phyloP scores from a whole-genome alignment of 768 basidiomycete species.

The Leucosporidium yakuticum region DNA sequence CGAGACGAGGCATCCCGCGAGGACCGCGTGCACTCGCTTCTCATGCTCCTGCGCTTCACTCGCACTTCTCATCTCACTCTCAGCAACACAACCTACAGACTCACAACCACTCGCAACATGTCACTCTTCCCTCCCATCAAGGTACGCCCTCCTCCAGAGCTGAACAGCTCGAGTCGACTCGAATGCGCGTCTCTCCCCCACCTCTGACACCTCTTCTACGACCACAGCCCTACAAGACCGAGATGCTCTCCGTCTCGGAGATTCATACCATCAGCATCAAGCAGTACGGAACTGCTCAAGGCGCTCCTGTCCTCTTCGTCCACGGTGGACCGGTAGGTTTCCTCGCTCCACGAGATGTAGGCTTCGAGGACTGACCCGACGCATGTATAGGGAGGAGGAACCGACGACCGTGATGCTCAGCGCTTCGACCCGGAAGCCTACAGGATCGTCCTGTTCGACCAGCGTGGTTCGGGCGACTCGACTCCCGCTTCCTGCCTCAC shows the following conservation, averaged over 20 bases:
- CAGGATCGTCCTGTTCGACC: constrained; percentile 74
- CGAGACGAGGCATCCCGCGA: too few relatives aligned
- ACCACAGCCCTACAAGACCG: constrained; percentile 26
- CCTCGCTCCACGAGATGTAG: background rate
- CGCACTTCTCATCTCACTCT: too few relatives aligned
- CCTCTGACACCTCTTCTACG: background rate
- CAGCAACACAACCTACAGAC: background rate
- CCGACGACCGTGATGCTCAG: background rate
- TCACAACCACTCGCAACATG: background rate
- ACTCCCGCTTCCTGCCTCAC: constrained; percentile 72
- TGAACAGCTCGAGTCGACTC: background rate
- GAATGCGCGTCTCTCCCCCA: background rate
- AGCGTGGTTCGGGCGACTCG: constrained; percentile 80
- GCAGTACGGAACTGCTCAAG: constrained; percentile 34
- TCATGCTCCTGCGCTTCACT: too few relatives aligned
- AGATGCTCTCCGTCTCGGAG: constrained; percentile 15
- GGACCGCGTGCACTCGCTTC: too few relatives aligned
- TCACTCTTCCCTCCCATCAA: constrained; percentile 14
- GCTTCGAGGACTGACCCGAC: background rate
- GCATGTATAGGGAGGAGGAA: background rate
- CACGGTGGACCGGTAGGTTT: constrained; percentile 34
- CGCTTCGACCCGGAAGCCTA: constrained; percentile 3
- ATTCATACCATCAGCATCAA: constrained; percentile 30
- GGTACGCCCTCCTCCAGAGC: background rate
- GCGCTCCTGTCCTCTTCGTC: constrained; percentile 34